Base-by-base conservation (phyloP, 2,329 filamentous ascomycete species). In the Phoma sp. region DNA sequence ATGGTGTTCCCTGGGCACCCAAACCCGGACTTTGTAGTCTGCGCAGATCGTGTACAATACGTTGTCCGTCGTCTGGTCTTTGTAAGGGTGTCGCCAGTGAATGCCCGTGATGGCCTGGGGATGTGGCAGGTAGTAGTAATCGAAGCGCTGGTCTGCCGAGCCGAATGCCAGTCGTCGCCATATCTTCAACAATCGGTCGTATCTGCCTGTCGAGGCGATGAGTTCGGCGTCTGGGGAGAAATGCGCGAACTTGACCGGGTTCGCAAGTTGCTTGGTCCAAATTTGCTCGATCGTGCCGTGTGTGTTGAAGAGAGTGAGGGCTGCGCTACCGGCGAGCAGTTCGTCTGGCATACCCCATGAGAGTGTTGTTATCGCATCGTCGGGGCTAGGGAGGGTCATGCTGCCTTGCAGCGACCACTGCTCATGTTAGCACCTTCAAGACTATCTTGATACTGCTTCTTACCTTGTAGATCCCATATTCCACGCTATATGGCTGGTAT, bases 311-410 rank as follows among this genome's bases (percentile, higher is more conserved):
- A 98, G 83, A 26, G 84, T 85, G 53, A 98, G 81, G 29, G 80
- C 83, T 10, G 79, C 82, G 55, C 89, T 87, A 1, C 89, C 92
- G 7, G 93, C 83, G 6, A 99, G 83, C 7, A 98, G 83, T 78
- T 99, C 96, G 57, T 93, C 89, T 25, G 87, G 83, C 61, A 86
- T 84, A 30, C 93, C 93, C 95, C 95, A 99, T 12, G 93, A 97
- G 43, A 99, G 77, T 43, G 82, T 86, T 53, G 78, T 78, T 55
- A 84, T 80, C 42, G 78, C 73, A 33, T 82, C 76, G 61, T 79
- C 77, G 6, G 73, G 64, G 61, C 78, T 69, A 4, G 80, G 75
- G 50, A 76, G 61, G 42, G 68, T 57, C 59, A 91, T 84, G 59
- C 80, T 81, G 47, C 84, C 81, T 77, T 92, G 86, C 50, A 83